These are phyloP conservation scores for Diaporthe sp. DNA, from an alignment of 2,329 filamentous ascomycete species.

Conservation along the genomic window DNA sequence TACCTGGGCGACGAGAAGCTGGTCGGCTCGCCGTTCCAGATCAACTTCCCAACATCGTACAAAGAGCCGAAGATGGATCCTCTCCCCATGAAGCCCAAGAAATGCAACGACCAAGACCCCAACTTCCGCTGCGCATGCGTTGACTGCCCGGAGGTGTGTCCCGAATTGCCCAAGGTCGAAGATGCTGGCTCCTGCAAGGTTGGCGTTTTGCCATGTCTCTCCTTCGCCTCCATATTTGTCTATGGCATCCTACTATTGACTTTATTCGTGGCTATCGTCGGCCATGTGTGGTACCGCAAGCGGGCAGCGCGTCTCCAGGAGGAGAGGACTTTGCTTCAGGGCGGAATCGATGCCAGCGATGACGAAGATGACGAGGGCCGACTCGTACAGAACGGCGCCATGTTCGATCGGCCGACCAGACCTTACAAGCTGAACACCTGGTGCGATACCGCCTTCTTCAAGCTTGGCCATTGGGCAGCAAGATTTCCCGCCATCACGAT, in stretches of 20 bases:
- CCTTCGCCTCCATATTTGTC: slow-evolving; percentile 89
- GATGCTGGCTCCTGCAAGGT: slow-evolving; percentile 81
- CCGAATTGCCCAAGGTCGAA: slow-evolving; percentile 82
- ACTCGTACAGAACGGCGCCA: slow-evolving; percentile 79
- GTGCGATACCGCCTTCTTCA: slow-evolving; percentile 84
- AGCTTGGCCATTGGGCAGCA: slow-evolving; percentile 83
- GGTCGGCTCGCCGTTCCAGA: slow-evolving; percentile 95
- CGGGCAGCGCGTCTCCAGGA: slow-evolving; percentile 83
- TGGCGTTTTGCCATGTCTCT: slow-evolving; percentile 90
- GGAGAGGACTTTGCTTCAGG: slow-evolving; percentile 84
- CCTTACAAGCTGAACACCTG: slow-evolving; percentile 87
- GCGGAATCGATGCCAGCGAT: slow-evolving; percentile 77
- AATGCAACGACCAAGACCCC: slow-evolving; percentile 90
- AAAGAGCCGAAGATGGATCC: slow-evolving; percentile 78
- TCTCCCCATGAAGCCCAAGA: slow-evolving; percentile 79
- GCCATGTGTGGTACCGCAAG: slow-evolving; percentile 81
- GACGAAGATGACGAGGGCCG: slow-evolving; percentile 91
- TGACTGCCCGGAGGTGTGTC: slow-evolving; percentile 90
- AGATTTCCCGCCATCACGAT: slow-evolving; percentile 90
- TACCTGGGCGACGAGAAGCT: slow-evolving; percentile 94
- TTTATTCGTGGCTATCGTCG: slow-evolving; percentile 75
- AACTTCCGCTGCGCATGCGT: slow-evolving; percentile 92
- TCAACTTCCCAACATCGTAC: slow-evolving; percentile 83
- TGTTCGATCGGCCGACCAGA: slow-evolving; percentile 82
- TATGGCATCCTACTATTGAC: slow-evolving; percentile 82